Base-by-base conservation (phyloP, 2,329 filamentous ascomycete species). In the Nothomitra cinnamomea region DNA sequence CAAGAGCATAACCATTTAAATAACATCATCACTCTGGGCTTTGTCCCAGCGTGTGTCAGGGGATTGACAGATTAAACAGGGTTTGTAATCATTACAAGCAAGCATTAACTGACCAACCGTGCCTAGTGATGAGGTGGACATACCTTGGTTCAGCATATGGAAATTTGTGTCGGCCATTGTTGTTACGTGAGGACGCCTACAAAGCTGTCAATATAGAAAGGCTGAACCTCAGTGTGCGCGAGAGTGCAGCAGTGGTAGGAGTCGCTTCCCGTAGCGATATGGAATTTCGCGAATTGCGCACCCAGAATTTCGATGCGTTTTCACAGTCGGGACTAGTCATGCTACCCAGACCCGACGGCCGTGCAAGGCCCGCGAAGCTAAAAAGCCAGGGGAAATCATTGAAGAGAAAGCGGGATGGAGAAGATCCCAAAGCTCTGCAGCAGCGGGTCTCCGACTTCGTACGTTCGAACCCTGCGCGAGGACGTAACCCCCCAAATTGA, bases 1-100 rank as follows among this genome's bases (percentile, higher is more conserved):
- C 61, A 67, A 61, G 45, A 49, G 24, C 45, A 35, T 35, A 35
- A 32, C 28, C 10, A 32, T 32, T 65, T 66, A 60, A 61, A 61
- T 61, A 61, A 56, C 60, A 54, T 6, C 50, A 54, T 58, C 40
- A 48, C 57, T 54, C 21, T 63, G 60, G 48, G 67, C 69, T 49
- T 61, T 59, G 41, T 62, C 60, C 42, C 51, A 63, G 65, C 64
- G 70, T 70, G 70, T 69, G 71, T 86, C 82, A 84, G 83, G 74
- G 80, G 83, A 87, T 86, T 87, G 83, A 87, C 83, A 87, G 83
- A 87, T 85, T 79, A 72, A 68, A 68, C 68, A 71, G 57, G 71
- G 70, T 70, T 64, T 73, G 70, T 79, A 79, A 80, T 85, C 82
- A 84, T 85, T 69, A 35, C 45, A 49, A 24, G 15, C 45, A 35